These are phyloP conservation scores for Apium graveolens DNA, from an alignment of 129 eudicot species.

Conservation along the genomic window DNA sequence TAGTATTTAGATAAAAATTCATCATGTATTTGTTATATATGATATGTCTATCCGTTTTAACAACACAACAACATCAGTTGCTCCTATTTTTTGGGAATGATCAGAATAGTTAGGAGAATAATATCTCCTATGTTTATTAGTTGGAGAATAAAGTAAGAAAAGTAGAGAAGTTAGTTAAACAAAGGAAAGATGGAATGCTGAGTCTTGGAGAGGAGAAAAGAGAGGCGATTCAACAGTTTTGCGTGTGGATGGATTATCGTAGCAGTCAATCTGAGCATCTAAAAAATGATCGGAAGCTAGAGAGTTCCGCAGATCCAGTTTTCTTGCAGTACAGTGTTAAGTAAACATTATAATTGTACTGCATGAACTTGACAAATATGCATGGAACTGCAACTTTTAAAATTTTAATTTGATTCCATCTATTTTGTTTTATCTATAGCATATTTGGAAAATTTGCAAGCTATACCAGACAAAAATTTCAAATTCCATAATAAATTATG, in stretches of 20 bases:
- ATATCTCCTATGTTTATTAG: too few species aligned
- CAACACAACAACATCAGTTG: too few species aligned
- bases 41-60: too few species aligned
- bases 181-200: constrained; percentile 46
- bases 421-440: background rate
- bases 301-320: background rate
- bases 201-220: constrained; percentile 65
- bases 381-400: background rate
- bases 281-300: constrained; percentile 28
- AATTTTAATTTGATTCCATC: background rate
- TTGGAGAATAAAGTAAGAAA: constrained; percentile 42
- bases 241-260: constrained; percentile 71
- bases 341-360: background rate
- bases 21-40: too few species aligned
- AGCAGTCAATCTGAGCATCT: constrained; percentile 52
- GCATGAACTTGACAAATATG: background rate
- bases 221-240: constrained; percentile 73
- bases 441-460: background rate
- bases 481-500: background rate
- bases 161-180: constrained; percentile 45
- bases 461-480: background rate
- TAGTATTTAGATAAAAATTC: too few species aligned
- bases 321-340: background rate
- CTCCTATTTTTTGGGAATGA: too few species aligned
- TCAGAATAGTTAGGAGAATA: too few species aligned